phyloP scores from a whole-genome alignment of 208 protist genomes.

The Acanthamoeba divionensis region DNA sequence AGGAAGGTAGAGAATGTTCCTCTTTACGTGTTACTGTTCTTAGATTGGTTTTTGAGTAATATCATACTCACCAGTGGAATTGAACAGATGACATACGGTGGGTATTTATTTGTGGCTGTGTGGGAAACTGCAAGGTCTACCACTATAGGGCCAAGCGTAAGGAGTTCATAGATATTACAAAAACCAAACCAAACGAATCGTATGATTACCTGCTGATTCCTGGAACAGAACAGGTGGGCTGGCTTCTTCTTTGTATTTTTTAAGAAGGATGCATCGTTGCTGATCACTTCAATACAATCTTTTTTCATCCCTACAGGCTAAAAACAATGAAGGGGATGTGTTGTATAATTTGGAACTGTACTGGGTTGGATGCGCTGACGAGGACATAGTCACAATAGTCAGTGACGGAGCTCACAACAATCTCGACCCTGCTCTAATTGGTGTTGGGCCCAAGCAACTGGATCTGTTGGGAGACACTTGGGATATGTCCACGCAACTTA shows the following conservation, averaged over 20 bases:
- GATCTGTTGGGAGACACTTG: not conserved
- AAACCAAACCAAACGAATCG: no score
- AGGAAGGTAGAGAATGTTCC: no score
- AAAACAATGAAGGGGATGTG: not conserved
- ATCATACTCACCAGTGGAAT: not conserved
- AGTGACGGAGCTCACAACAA: conserved; percentile 12
- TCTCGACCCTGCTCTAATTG: not conserved
- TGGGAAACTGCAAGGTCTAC: conserved; percentile 38
- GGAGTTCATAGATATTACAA: conserved; percentile 16
- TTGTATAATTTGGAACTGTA: conserved; percentile 35
- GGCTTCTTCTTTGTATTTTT: no score
- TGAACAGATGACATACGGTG: conserved; percentile 17
- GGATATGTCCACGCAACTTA: not conserved
- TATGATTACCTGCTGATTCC: no score
- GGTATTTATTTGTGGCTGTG: not conserved
- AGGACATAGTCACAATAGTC: conserved; percentile 21
- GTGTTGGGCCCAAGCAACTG: not conserved
- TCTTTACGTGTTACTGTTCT: no score
- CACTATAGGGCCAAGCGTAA: conserved; percentile 21
- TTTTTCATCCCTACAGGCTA: no score
- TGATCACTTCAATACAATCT: no score
- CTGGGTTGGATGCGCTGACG: conserved; percentile 26
- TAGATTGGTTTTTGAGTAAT: not conserved
- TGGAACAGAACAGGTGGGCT: no score
- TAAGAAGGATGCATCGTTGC: no score